These are phyloP conservation scores for Lachancea sp. DNA, from an alignment of 805 yeast genomes.

Conservation along the genomic window DNA sequence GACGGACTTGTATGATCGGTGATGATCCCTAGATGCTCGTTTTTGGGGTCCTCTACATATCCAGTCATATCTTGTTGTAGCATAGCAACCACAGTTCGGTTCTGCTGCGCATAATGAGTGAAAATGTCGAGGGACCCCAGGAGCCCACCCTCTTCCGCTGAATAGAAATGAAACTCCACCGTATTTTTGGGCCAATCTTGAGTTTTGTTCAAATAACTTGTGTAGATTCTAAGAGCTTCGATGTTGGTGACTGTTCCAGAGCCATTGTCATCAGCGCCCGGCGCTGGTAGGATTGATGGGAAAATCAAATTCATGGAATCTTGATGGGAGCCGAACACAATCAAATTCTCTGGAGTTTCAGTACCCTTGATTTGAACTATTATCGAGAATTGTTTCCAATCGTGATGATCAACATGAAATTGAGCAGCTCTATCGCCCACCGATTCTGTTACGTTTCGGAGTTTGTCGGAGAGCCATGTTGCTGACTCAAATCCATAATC, in stretches of 20 bases:
- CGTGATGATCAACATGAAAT: slow-evolving; percentile 49
- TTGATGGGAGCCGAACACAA: slow-evolving; percentile 84
- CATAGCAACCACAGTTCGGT: slow-evolving; percentile 64
- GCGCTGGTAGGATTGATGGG: slow-evolving; percentile 65
- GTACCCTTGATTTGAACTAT: slow-evolving; percentile 58
- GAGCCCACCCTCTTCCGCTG: slow-evolving; percentile 92
- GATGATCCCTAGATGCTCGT: slow-evolving; percentile 70
- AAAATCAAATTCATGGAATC: slow-evolving; percentile 73
- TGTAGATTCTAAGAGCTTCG: slow-evolving; percentile 64
- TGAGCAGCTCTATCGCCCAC: slow-evolving; percentile 38
- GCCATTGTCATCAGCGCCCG: slow-evolving; percentile 96
- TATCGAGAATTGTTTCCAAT: slow-evolving; percentile 74
- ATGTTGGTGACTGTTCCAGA: slow-evolving; percentile 76
- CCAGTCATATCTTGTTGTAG: slow-evolving; percentile 96
- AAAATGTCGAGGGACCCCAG: slow-evolving; percentile 81
- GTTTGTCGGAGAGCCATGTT: slow-evolving; percentile 53
- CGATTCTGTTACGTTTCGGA: slow-evolving; percentile 29
- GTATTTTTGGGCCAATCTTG: slow-evolving; percentile 58
- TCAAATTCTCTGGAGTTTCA: slow-evolving; percentile 36
- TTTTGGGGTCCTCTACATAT: slow-evolving; percentile 48
- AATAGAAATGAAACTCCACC: slow-evolving; percentile 87
- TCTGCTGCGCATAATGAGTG: slow-evolving; percentile 39
- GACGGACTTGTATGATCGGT: slow-evolving; percentile 55
- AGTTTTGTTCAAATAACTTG: slow-evolving; percentile 24
- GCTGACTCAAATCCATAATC: slow-evolving; percentile 66